Evolutionary conservation across 371 early-diverging fungal species (phyloP), one percentile per base, ranked within the genome.

Genomic region (Apophysomyces trapeziformis): DNA sequence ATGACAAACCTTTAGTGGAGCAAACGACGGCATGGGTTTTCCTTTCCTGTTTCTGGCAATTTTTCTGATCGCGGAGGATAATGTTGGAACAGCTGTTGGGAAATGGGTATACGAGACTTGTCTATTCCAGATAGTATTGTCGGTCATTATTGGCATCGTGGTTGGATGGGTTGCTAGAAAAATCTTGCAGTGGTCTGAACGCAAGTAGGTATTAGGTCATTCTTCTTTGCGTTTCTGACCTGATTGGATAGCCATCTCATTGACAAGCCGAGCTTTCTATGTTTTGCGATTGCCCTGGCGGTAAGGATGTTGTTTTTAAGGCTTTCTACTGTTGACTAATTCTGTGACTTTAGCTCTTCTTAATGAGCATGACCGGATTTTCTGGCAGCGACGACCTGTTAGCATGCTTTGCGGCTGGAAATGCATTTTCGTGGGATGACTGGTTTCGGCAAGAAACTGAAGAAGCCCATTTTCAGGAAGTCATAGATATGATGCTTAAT

Each of bases 191-290:
- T 85, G 85, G 41, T 90, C 96, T 11, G 91, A 93, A 60, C 78
- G 77, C 45, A 79, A 78, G 84, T 84, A 83, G 72, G 78, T 77
- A 57, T 63, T 41, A 16, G 12, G 12, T 38, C 16, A 43, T 36
- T 37, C 50, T 63, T 61, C 13, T 39, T 41, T 8, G 16, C 45
- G 60, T 65, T 46, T 45, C 7, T 36, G 21, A 6, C 21, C 1
- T 7, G 21, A n/a, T 58, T 32, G 60, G 57, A 37, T 60, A 83
- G 88, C n/a, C 86, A 87, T 18, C 82, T 93, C 65, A 95, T 99
- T 39, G 98, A 98, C 78, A 93, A 96, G 65, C 96, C 95, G 18
- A 92, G 90, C 13, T 93, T 99, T 71, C 77, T 98, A 47, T 89
- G 88, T 36, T 97, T 96, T 71, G 87, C 92, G 0, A 90, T 99